phyloP scores from a whole-genome alignment of 208 protist genomes.

The Crithidia fasciculata region DNA sequence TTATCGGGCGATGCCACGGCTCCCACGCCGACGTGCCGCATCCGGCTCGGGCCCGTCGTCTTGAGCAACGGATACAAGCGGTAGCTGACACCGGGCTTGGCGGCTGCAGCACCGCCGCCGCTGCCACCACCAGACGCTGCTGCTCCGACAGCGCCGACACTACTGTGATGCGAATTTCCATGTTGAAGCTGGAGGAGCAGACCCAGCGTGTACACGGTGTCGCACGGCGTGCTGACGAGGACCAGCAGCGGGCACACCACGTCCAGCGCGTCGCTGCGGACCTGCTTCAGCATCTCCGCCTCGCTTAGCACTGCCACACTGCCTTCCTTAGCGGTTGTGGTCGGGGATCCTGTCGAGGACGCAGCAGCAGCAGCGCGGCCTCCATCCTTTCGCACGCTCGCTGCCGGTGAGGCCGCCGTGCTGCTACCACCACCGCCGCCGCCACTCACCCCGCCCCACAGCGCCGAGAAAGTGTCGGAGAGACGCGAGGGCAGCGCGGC shows the following conservation, averaged over 20 bases:
- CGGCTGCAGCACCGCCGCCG: background rate
- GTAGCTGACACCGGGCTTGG: constrained; percentile 31
- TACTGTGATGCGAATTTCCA: background rate
- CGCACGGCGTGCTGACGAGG: constrained; percentile 31
- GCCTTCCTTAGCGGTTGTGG: background rate
- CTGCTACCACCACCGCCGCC: background rate
- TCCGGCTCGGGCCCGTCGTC: constrained; percentile 41
- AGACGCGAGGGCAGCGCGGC: constrained; percentile 25
- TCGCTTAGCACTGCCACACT: background rate
- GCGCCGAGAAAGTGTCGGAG: constrained; percentile 27
- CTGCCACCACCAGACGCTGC: background rate
- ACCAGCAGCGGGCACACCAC: constrained; percentile 35
- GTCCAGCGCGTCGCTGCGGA: constrained; percentile 34
- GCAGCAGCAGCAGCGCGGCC: no score
- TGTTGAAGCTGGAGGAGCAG: constrained; percentile 33
- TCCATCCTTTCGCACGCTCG: background rate
- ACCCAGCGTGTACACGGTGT: constrained; percentile 39
- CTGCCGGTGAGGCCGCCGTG: background rate
- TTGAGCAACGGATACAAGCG: constrained; percentile 48
- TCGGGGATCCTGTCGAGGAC: background rate
- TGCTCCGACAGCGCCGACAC: background rate
- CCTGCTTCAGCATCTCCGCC: constrained; percentile 23
- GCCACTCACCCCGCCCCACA: constrained; percentile 21
- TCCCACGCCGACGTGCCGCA: constrained; percentile 56
- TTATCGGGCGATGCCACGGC: constrained; percentile 56